Evolutionary conservation across 2,329 filamentous ascomycete species (phyloP).

Genomic region (Neofusicoccum kwambonambiense): DNA sequence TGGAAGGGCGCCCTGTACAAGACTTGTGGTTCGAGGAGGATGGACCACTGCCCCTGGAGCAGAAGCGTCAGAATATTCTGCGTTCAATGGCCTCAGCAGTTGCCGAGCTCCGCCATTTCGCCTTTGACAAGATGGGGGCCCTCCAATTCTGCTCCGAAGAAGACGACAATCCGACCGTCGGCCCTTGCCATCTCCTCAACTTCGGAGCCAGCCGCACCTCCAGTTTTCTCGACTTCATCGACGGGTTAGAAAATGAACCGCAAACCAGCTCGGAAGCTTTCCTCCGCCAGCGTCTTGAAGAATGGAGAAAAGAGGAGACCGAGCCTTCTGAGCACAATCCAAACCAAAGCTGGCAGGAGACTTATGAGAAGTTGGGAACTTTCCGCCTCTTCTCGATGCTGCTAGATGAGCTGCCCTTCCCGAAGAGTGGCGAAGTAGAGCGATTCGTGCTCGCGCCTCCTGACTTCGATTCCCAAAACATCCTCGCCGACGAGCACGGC

Average conservation of each 20-base stretch:
- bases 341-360: neutral
- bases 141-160: constrained; percentile 16
- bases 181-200: neutral
- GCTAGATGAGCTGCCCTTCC: constrained; percentile 1
- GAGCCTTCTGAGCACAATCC: neutral
- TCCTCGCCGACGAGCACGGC: constrained; percentile 14
- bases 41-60: neutral
- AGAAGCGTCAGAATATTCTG: constrained; percentile 22
- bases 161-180: neutral
- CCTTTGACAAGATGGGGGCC: constrained; percentile 22
- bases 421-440: neutral
- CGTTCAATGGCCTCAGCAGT: constrained; percentile 20
- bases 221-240: neutral
- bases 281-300: neutral
- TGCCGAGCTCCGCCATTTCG: constrained; percentile 18
- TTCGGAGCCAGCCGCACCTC: neutral
- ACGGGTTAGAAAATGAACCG: neutral
- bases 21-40: neutral
- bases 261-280: neutral
- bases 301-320: neutral
- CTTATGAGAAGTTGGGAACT: neutral
- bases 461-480: constrained; percentile 19
- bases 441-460: neutral
- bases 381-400: constrained; percentile 12
- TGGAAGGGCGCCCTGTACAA: neutral